Evolutionary conservation across 306 rosid genomes (phyloP), one percentile per base, ranked within the genome.

Genomic region (Lotus japonicus): DNA sequence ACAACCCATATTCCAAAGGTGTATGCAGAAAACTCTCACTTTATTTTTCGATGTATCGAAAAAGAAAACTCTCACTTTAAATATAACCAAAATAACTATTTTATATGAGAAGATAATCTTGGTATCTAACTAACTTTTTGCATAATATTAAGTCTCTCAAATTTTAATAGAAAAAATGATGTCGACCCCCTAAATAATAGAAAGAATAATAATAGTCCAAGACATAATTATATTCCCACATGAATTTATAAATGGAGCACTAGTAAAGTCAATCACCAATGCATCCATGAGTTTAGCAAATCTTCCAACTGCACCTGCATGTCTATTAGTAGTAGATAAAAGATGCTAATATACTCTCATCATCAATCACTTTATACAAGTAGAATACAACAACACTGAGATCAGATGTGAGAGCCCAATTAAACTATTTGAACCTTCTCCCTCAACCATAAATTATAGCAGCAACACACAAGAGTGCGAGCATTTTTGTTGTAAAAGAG

Each of bases 401-500:
- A 71, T 1, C 14, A n/a, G n/a, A 21, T 21, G 26, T 44, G 68
- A 14, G 49, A 51, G 5, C 9, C 58, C 62, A 17, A 65, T 68
- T 79, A 75, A 82, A 54, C 64, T 84, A 86, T 78, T 79, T 65
- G 26, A 5, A 60, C 58, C 76, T 64, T n/a, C n/a, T n/a, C n/a
- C n/a, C n/a, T 1, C 73, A 64, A 39, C 63, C 14, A 53, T 73
- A 70, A 70, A 77, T 86, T 45, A 41, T 73, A 74, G 76, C 51
- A 55, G 77, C 60, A 1, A 53, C 71, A 11, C 13, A 68, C 4
- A 66, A 3, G 2, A 26, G 31, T 26, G 31, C 0, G 53, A 61
- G 81, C 85, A 81, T 81, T 65, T 84, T 78, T 74, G 85, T 63
- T 64, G n/a, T n/a, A n/a, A n/a, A 21, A 81, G 63, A 52, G 72